These are phyloP conservation scores for Calonectria multiphialidica DNA, from an alignment of 2,329 filamentous ascomycete genomes.

Conservation along the genomic window DNA sequence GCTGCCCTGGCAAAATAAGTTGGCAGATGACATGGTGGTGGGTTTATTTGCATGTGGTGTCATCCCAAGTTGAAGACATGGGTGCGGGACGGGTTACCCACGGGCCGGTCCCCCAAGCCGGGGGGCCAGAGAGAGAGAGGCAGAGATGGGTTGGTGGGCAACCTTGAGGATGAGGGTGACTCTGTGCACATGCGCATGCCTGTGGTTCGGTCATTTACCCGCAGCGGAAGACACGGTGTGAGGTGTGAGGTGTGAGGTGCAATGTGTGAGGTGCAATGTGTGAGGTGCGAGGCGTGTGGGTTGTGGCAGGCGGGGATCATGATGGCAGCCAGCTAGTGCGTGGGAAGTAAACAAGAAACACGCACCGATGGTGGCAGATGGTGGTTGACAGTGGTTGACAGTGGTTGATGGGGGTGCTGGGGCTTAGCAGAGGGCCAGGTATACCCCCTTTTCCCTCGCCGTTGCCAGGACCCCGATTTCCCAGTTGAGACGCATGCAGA, in stretches of 20 bases:
- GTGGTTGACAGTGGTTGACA: too few relatives aligned
- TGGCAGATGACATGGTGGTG: constrained; percentile 9
- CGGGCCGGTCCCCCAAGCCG: constrained; percentile 14
- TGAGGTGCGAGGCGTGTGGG: neutral
- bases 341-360: neutral
- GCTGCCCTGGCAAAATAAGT: constrained; percentile 2
- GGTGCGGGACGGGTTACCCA: constrained; percentile 16
- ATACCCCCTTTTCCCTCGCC: neutral
- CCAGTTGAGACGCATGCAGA: constrained; percentile 16
- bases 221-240: neutral
- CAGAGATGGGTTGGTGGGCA: neutral
- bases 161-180: neutral
- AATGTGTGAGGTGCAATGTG: too few relatives aligned
- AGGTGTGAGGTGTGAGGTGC: constrained; percentile 4
- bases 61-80: neutral
- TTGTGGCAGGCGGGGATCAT: neutral
- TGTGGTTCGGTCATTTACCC: constrained; percentile 10
- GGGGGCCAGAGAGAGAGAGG: neutral
- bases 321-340: neutral
- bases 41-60: constrained; percentile 14
- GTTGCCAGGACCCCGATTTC: constrained; percentile 7
- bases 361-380: too few relatives aligned
- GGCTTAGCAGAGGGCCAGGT: neutral
- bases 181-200: constrained; percentile 8
- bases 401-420: neutral